Evolutionary conservation across 306 rosid genomes (phyloP).

Genomic region (Amphicarpaea edgeworthii): DNA sequence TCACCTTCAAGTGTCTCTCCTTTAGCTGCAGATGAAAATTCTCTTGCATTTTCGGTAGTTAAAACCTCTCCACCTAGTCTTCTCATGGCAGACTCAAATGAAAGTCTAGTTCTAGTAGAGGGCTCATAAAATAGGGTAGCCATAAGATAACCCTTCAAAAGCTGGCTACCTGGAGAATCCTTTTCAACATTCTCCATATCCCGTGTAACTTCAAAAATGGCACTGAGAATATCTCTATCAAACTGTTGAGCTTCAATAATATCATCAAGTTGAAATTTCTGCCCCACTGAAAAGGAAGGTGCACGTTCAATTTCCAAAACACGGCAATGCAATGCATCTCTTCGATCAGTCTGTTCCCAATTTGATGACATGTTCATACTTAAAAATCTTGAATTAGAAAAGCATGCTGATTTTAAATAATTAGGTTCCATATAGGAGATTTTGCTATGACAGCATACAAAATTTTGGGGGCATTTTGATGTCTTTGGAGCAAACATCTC

Average conservation of each 20-base stretch:
- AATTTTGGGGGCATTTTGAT: conserved; percentile 42
- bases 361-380: conserved; percentile 41
- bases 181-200: conserved; percentile 86
- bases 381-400: conserved; percentile 45
- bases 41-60: conserved; percentile 92
- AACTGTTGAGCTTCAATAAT: conserved; percentile 90
- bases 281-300: conserved; percentile 57
- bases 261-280: conserved; percentile 80
- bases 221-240: conserved; percentile 71
- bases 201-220: conserved; percentile 76
- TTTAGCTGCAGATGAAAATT: conserved; percentile 92
- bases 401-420: conserved; percentile 35
- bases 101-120: conserved; percentile 92
- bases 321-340: conserved; percentile 49
- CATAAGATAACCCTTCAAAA: conserved; percentile 89
- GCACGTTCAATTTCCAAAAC: conserved; percentile 50
- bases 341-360: conserved; percentile 34
- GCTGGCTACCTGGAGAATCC: conserved; percentile 74
- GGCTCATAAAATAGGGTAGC: conserved; percentile 95
- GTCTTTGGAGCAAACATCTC: conserved; percentile 44
- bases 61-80: conserved; percentile 91
- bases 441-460: conserved; percentile 40
- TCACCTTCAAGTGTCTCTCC: conserved; percentile 97
- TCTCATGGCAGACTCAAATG: conserved; percentile 97
- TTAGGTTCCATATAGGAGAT: conserved; percentile 39